phyloP scores from a whole-genome alignment of 495 filamentous ascomycete species.

The Astrothelium subdiscretum region DNA sequence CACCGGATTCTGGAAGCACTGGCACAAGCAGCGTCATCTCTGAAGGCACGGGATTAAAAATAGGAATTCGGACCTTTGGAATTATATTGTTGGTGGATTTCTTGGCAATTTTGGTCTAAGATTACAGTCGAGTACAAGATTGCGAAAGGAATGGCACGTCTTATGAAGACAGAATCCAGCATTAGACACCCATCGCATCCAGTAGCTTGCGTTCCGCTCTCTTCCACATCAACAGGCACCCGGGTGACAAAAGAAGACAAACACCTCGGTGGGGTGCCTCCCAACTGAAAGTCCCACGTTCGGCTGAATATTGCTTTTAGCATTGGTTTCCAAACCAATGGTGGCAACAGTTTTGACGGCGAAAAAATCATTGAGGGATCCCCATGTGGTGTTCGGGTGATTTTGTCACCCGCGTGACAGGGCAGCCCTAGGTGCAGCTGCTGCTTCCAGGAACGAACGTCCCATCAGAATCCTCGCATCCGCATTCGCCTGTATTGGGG shows the following conservation, averaged over 20 bases:
- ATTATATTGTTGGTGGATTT: background rate
- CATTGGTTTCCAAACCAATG: too few relatives aligned
- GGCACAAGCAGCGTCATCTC: background rate
- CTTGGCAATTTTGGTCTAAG: background rate
- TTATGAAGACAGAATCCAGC: background rate
- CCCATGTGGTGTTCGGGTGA: too few relatives aligned
- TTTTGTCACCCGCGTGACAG: too few relatives aligned
- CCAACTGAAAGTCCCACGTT: too few relatives aligned
- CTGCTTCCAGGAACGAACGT: conserved; percentile 24
- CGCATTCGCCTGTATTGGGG: conserved; percentile 27
- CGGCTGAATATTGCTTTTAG: too few relatives aligned
- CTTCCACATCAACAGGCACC: too few relatives aligned
- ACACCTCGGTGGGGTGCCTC: too few relatives aligned
- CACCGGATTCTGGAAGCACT: background rate
- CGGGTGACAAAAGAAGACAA: too few relatives aligned
- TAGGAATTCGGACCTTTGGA: background rate
- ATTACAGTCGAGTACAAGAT: background rate
- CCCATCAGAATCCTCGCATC: conserved; percentile 32
- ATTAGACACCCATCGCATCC: background rate
- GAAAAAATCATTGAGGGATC: too few relatives aligned
- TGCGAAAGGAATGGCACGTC: background rate
- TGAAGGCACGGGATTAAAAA: background rate
- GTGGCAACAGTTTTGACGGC: too few relatives aligned
- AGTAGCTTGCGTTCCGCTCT: background rate
- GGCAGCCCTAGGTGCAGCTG: conserved; percentile 21